phyloP scores from a whole-genome alignment of 257 asterid species.

The Lavandula angustifolia region DNA sequence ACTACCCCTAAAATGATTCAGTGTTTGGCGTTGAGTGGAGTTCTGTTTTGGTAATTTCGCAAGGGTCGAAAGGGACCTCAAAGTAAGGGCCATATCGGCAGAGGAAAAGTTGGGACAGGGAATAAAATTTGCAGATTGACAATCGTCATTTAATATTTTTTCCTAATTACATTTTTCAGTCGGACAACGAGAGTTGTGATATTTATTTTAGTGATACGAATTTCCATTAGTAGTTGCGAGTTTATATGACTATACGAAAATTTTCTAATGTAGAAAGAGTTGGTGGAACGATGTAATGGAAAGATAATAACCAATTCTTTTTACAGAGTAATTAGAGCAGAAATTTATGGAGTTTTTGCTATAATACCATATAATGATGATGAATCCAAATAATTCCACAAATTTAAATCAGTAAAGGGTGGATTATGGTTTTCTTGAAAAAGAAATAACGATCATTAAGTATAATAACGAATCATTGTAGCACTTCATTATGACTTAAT shows the following conservation, averaged over 20 bases:
- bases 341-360: constrained; percentile 39
- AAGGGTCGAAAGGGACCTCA: constrained; percentile 38
- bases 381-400: constrained; percentile 32
- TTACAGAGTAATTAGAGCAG: constrained; percentile 39
- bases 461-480: no score
- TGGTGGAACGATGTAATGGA: constrained; percentile 40
- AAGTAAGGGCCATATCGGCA: constrained; percentile 57
- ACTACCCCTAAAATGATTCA: constrained; percentile 26
- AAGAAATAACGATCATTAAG: no score
- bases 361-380: constrained; percentile 38
- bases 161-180: neutral
- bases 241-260: no score
- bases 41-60: constrained; percentile 39
- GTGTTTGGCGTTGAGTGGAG: constrained; percentile 2
- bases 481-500: neutral
- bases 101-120: constrained; percentile 43
- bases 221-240: no score
- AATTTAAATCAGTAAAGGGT: constrained; percentile 25
- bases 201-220: no score
- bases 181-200: no score
- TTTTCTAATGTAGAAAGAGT: constrained; percentile 23
- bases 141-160: constrained; percentile 19
- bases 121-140: constrained; percentile 32
- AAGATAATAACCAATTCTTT: constrained; percentile 8
- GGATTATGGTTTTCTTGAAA: neutral